Conservation (phyloP, 192 early-diverging fungal genomes). For the Geosiphon pyriformis region DNA sequence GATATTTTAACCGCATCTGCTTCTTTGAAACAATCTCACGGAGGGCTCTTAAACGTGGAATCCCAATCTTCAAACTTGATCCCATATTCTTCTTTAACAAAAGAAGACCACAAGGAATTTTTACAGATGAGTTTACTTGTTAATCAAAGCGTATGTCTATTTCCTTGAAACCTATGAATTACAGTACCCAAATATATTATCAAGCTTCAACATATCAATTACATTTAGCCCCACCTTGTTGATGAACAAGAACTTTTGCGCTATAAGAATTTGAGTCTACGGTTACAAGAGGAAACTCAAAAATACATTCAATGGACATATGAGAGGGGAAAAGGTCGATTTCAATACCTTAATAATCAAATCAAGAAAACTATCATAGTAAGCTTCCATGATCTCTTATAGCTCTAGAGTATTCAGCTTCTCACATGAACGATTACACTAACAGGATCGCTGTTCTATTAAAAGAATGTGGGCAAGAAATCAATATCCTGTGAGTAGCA, state of each 20-base stretch:
- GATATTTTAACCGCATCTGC: background rate
- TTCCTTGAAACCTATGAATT: background rate
- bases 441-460: background rate
- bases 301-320: constrained; percentile 12
- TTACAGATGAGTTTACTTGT: background rate
- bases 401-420: background rate
- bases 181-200: background rate
- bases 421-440: background rate
- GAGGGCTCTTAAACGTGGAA: no score
- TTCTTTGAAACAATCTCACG: background rate
- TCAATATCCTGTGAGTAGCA: constrained; percentile 16
- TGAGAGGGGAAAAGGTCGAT: background rate
- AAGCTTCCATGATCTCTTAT: background rate
- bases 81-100: constrained; percentile 11
- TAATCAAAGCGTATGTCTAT: background rate
- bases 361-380: background rate
- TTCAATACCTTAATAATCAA: background rate
- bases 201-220: background rate
- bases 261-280: background rate
- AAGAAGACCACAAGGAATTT: constrained; percentile 7
- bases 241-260: background rate
- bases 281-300: background rate
- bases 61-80: background rate
- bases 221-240: background rate
- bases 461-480: background rate